Base-by-base conservation (phyloP, 2,329 filamentous ascomycete species). In the Aureobasidium namibiae region DNA sequence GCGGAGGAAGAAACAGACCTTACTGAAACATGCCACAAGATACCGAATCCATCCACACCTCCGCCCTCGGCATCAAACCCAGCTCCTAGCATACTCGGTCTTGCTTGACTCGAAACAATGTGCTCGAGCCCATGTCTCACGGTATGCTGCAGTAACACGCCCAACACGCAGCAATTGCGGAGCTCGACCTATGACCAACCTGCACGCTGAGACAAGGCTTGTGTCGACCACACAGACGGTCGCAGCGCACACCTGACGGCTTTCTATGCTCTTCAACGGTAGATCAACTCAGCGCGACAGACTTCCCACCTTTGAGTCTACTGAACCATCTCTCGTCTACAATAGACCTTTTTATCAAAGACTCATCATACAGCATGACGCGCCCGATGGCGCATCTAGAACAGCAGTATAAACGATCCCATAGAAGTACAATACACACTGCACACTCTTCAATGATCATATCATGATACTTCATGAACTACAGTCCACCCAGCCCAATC, bases 1-100 rank as follows among this genome's bases (percentile, higher is more conserved):
- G 67, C 56, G 64, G 66, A 31, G 64, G 68, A 41, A 52, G 63
- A 39, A 41, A 34, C 38, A 39, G 60, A 31, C 60, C 60, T 52
- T 61, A 61, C 31, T 61, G 50, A 60, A 46, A 14, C 9, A 31
- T n/a, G 4, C 24, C 33, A 29, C 34, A 31, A 31, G 23, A 41
- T 9, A n/a, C 6, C 16, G 31, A 11, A 5, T 16, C 16, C 34
- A 8, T 41, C 11, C 16, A 53, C n/a, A n/a, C 14, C 8, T 9
- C 16, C 48, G 16, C 13, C 49, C 4, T 14, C 6, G 3, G 11
- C 21, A 18, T 31, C 21, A 52, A 4, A 7, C 23, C 34, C 26
- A 33, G 33, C 23, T 6, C 4, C 14, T n/a, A 26, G 23, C 31
- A 52, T 13, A 38, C 34, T 11, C 33, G 23, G 16, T 33, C 16